phyloP scores from a whole-genome alignment of 2,329 filamentous ascomycete species.

The Penicillium sp. region DNA sequence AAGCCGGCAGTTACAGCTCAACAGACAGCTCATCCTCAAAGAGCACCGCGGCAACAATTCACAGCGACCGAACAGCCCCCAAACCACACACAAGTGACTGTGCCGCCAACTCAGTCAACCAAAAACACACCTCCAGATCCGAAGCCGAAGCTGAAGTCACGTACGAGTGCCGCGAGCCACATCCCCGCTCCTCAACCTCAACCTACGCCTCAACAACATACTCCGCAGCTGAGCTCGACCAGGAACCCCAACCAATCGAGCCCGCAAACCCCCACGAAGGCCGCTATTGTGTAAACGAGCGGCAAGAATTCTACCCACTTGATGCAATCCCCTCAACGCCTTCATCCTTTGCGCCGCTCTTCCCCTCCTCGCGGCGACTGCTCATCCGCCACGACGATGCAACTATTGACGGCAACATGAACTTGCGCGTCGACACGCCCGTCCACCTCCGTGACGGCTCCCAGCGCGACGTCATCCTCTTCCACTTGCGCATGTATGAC shows the following conservation, averaged over 20 bases:
- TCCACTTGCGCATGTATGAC: slow-evolving; percentile 94
- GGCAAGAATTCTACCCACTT: slow-evolving; percentile 61
- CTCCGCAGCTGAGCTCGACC: slow-evolving; percentile 57
- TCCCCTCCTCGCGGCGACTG: slow-evolving; percentile 79
- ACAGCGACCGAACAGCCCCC: slow-evolving; percentile 35
- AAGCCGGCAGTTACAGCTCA: slow-evolving; percentile 38
- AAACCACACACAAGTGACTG: slow-evolving; percentile 23
- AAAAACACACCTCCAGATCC: neutral
- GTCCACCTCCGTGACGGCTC: slow-evolving; percentile 58
- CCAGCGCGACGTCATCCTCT: slow-evolving; percentile 71
- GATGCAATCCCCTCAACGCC: slow-evolving; percentile 75
- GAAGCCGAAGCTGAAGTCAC: neutral
- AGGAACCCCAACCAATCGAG: slow-evolving; percentile 35
- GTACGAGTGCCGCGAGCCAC: neutral
- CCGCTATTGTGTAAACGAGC: slow-evolving; percentile 51
- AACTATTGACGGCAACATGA: slow-evolving; percentile 93
- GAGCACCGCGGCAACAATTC: slow-evolving; percentile 42
- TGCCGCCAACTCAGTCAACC: neutral
- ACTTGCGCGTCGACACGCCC: slow-evolving; percentile 81
- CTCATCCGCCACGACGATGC: slow-evolving; percentile 87
- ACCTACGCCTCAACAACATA: slow-evolving; percentile 75
- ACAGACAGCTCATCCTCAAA: slow-evolving; percentile 42
- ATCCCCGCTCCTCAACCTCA: slow-evolving; percentile 63
- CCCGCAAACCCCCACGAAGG: neutral
- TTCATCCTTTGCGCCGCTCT: slow-evolving; percentile 77